Conservation (phyloP, 768 basidiomycete genomes). For the Rickenella mellea region DNA sequence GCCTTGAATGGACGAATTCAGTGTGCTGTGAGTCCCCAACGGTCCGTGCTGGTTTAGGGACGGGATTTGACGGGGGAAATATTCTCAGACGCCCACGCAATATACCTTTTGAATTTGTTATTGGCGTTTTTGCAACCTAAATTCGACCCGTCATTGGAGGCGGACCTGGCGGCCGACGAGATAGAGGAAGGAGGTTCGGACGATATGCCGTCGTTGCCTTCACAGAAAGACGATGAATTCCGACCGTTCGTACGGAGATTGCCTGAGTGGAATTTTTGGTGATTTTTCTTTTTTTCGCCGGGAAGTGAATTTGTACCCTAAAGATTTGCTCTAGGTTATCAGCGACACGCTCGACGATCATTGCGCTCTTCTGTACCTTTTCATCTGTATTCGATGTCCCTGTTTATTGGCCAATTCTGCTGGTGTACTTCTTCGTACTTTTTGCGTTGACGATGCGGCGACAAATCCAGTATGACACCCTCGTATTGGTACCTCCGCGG, state of each 20-base stretch:
- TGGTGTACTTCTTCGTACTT: constrained; percentile 93
- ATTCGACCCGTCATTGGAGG: constrained; percentile 93
- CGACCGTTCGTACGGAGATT: constrained; percentile 91
- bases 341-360: constrained; percentile 76
- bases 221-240: constrained; percentile 85
- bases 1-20: too few species aligned
- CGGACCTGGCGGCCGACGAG: constrained; percentile 88
- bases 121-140: constrained; percentile 96
- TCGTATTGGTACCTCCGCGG: background rate
- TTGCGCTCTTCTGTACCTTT: constrained; percentile 73
- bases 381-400: constrained; percentile 90
- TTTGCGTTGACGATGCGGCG: constrained; percentile 93
- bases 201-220: constrained; percentile 48
- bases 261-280: constrained; percentile 98
- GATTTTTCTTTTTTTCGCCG: constrained; percentile 11
- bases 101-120: constrained; percentile 92
- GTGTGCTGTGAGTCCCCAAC: constrained; percentile 65
- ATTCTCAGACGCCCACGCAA: constrained; percentile 72
- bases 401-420: constrained; percentile 98
- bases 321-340: constrained; percentile 55
- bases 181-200: constrained; percentile 82
- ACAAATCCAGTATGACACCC: constrained; percentile 77
- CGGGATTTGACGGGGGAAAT: too few species aligned
- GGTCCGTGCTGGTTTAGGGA: too few species aligned
- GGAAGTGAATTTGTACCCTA: constrained; percentile 4